Percentiles rank a stretch among this genome's conserved stretches.
phyloP scores from a whole-genome alignment of 805 yeast species.

The Candida orba region DNA sequence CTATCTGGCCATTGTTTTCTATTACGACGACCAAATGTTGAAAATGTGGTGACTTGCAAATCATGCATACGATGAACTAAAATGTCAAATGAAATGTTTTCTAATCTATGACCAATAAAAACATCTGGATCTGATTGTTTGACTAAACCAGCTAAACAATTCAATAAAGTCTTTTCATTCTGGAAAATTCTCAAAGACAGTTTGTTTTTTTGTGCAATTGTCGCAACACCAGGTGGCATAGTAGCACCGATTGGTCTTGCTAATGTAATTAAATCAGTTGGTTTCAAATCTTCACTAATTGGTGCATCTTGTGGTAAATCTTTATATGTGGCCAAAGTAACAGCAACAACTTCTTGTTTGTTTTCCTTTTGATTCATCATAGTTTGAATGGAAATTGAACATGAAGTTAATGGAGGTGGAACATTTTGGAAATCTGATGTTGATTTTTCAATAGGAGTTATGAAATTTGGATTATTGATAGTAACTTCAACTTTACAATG shows the following conservation, averaged over 20 bases:
- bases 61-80: constrained; percentile 76
- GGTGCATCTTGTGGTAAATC: constrained; percentile 72
- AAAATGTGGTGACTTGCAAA: constrained; percentile 67
- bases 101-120: constrained; percentile 80
- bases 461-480: constrained; percentile 39
- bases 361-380: constrained; percentile 66
- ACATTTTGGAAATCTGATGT: constrained; percentile 30
- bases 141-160: constrained; percentile 65
- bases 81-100: constrained; percentile 70
- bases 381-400: constrained; percentile 76
- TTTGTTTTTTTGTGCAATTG: constrained; percentile 47
- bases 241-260: constrained; percentile 71
- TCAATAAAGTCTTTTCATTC: constrained; percentile 67
- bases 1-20: constrained; percentile 73
- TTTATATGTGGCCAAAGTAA: constrained; percentile 66
- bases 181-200: constrained; percentile 52
- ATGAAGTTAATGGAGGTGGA: constrained; percentile 63
- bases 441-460: constrained; percentile 41
- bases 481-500: constrained; percentile 77
- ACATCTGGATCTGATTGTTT: constrained; percentile 84
- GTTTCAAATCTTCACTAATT: constrained; percentile 50
- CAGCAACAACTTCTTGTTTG: constrained; percentile 81
- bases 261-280: constrained; percentile 59
- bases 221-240: constrained; percentile 72
- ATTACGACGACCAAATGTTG: constrained; percentile 74